Conservation (phyloP, 2,329 filamentous ascomycete genomes). For the Atkinsonella hypoxylon region DNA sequence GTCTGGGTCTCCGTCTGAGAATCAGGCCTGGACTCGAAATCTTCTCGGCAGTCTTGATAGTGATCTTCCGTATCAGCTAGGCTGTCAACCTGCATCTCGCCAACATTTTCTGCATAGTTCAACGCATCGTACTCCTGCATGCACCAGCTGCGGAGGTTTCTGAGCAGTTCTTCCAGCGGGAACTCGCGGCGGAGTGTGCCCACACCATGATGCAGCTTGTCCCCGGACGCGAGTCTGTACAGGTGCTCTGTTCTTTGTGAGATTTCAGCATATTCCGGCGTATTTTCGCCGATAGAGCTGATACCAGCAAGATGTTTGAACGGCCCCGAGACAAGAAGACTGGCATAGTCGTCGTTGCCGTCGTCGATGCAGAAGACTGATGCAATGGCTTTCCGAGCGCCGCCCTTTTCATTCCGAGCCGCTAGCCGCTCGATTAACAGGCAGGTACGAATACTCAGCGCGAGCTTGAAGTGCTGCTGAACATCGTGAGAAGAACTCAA, state of each 20-base stretch:
- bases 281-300: not conserved
- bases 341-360: constrained; percentile 1
- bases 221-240: not conserved
- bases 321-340: constrained; percentile 12
- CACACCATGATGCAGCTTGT: constrained; percentile 7
- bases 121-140: constrained; percentile 8
- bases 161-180: constrained; percentile 10
- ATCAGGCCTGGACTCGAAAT: not conserved
- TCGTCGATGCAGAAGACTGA: constrained; percentile 18
- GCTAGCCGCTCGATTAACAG: constrained; percentile 19
- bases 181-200: constrained; percentile 10
- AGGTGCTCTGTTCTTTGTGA: not conserved
- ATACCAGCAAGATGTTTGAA: constrained; percentile 15
- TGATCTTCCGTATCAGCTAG: not conserved
- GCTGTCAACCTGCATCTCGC: not conserved
- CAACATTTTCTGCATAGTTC: not conserved
- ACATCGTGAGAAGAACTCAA: constrained; percentile 13
- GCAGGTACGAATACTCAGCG: constrained; percentile 26
- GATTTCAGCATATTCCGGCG: not conserved
- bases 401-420: not conserved
- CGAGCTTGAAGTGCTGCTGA: constrained; percentile 12
- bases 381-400: constrained; percentile 14
- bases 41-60: not conserved
- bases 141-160: constrained; percentile 11
- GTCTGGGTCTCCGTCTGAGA: not conserved